A percentile compares a stretch with the other conserved stretches of the same genome.
Conservation (phyloP, 2,329 filamentous ascomycete genomes). For the Aspergillus oerlinghausenensis region DNA sequence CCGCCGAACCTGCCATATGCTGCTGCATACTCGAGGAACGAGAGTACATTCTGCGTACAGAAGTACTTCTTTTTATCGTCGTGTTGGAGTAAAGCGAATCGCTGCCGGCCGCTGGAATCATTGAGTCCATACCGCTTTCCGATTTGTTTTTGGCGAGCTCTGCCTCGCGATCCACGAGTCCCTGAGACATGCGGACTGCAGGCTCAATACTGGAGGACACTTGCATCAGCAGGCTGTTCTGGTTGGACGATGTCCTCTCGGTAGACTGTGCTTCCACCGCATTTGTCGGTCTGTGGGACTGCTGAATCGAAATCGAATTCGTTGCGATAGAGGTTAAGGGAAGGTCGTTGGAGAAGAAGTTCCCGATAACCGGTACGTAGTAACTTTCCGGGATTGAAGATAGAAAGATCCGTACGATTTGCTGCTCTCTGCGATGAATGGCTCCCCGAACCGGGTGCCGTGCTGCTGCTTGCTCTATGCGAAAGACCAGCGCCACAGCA, state of each 20-base stretch:
- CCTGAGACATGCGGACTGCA: slow-evolving; percentile 5
- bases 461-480: slow-evolving; percentile 9
- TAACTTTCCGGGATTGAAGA: slow-evolving; percentile 11
- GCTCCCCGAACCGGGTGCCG: slow-evolving; percentile 9
- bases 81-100: slow-evolving; percentile 20
- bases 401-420: slow-evolving; percentile 18
- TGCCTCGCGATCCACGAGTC: not conserved
- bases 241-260: not conserved
- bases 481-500: slow-evolving; percentile 12
- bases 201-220: slow-evolving; percentile 3
- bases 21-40: slow-evolving; percentile 7
- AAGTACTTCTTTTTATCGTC: slow-evolving; percentile 8
- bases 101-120: slow-evolving; percentile 7
- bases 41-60: slow-evolving; percentile 5
- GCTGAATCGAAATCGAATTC: not conserved
- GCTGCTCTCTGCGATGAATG: slow-evolving; percentile 20
- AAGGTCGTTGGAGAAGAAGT: slow-evolving; percentile 1
- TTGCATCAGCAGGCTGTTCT: slow-evolving; percentile 1
- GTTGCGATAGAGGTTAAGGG: not conserved
- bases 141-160: not conserved
- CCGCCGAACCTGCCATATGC: slow-evolving; percentile 8
- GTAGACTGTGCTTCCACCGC: not conserved
- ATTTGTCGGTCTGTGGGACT: not conserved
- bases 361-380: slow-evolving; percentile 11
- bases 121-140: not conserved